phyloP scores from a whole-genome alignment of 1,284 basidiomycete species.

The Puccinia brachypodii region DNA sequence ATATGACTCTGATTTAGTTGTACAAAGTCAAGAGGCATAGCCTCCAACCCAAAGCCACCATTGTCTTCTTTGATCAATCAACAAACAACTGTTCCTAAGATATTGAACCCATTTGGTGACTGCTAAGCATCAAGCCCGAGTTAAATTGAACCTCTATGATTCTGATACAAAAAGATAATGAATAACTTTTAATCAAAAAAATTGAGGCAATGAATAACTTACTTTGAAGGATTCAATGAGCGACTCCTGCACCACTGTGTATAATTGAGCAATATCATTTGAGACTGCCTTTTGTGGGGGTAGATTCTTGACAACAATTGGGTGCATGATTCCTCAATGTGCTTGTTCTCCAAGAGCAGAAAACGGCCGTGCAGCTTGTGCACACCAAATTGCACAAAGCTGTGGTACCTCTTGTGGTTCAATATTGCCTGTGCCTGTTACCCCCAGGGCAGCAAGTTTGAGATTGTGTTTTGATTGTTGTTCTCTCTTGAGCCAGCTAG shows the following conservation, averaged over 20 bases:
- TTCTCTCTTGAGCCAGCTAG: too few relatives aligned
- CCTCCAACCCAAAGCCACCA: neutral
- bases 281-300: neutral
- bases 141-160: neutral
- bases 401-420: slow-evolving; percentile 4
- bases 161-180: neutral
- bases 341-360: slow-evolving; percentile 5
- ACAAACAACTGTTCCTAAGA: neutral
- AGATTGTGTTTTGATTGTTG: too few relatives aligned
- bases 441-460: too few relatives aligned
- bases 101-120: neutral
- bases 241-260: neutral
- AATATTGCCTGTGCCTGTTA: neutral
- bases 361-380: neutral
- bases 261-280: neutral
- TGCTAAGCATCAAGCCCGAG: neutral
- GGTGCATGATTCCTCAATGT: neutral
- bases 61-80: neutral
- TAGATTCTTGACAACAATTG: neutral
- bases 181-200: neutral
- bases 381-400: neutral
- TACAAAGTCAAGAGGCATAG: neutral
- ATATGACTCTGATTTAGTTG: neutral
- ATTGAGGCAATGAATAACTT: neutral
- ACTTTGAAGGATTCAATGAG: neutral